Percentiles rank a stretch among this genome's conserved stretches.
These are phyloP conservation scores for Cyberlindnera veronae DNA, from an alignment of 805 yeast genomes.

Conservation along the genomic window DNA sequence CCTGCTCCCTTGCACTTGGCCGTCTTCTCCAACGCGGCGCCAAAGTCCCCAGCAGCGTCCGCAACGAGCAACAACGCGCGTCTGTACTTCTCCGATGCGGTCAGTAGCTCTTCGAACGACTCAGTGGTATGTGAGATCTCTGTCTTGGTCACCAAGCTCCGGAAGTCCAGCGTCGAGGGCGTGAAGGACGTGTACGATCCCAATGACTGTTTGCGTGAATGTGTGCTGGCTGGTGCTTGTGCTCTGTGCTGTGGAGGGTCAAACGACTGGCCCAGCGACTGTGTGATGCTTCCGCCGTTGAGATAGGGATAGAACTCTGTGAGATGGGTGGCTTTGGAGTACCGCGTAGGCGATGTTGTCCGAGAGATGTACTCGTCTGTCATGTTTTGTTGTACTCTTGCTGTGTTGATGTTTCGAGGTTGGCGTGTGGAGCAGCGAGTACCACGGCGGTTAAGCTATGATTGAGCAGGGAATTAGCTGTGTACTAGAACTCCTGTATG, in stretches of 20 bases:
- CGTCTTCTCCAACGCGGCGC: conserved; percentile 61
- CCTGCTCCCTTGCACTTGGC: conserved; percentile 63
- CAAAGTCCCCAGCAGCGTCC: conserved; percentile 66
- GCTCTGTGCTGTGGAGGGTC: conserved; percentile 16
- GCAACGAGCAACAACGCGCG: conserved; percentile 46
- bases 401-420: too few species aligned
- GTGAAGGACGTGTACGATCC: conserved; percentile 25
- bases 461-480: too few species aligned
- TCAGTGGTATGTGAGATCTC: conserved; percentile 52
- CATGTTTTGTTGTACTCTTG: too few species aligned
- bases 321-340: conserved; percentile 25
- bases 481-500: too few species aligned
- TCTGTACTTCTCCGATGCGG: conserved; percentile 45
- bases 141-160: conserved; percentile 54
- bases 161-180: conserved; percentile 51
- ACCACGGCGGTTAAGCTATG: too few species aligned
- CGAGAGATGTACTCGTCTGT: conserved; percentile 20
- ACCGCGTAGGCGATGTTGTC: conserved; percentile 24
- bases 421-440: too few species aligned
- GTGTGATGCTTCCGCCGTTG: conserved; percentile 18
- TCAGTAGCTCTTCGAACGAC: conserved; percentile 45
- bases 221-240: conserved; percentile 20
- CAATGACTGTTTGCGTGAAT: conserved; percentile 21
- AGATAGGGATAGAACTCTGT: conserved; percentile 29
- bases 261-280: conserved; percentile 4